Conservation (phyloP, 352 stramenopile species). For the Elongisporangium senticosum region DNA sequence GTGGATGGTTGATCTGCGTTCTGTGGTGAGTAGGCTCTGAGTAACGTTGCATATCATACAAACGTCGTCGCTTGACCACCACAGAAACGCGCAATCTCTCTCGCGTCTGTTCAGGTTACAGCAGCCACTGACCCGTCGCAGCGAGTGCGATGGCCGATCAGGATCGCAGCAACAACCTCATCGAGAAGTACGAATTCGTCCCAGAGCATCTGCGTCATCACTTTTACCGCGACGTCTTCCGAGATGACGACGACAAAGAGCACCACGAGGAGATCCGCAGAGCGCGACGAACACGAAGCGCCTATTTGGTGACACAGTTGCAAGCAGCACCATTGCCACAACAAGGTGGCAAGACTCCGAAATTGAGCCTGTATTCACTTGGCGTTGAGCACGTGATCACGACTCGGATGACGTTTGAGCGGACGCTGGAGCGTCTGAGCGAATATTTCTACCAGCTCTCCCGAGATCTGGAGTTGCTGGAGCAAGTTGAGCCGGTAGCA, state of each 20-base stretch:
- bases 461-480: conserved; percentile 14
- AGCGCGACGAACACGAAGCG: conserved; percentile 48
- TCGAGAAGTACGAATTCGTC: conserved; percentile 35
- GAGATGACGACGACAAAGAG: conserved; percentile 11
- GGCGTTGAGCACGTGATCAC: conserved; percentile 44
- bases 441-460: conserved; percentile 33
- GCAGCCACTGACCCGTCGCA: neutral
- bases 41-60: neutral
- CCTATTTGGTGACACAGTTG: conserved; percentile 32
- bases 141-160: neutral
- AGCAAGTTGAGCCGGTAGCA: conserved; percentile 9
- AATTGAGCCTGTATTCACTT: conserved; percentile 39
- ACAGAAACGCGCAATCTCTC: neutral
- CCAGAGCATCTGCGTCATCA: conserved; percentile 38
- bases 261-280: conserved; percentile 17
- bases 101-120: neutral
- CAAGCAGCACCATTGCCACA: conserved; percentile 1
- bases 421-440: conserved; percentile 27
- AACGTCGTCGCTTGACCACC: neutral
- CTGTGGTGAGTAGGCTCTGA: neutral
- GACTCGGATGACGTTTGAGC: conserved; percentile 46
- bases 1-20: neutral
- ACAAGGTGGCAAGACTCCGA: neutral
- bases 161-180: neutral
- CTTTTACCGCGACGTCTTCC: conserved; percentile 22